Evolutionary conservation across 805 yeast species (phyloP), one percentile per base, ranked within the genome.

Genomic region (Kodamaea kaohsiungensis): DNA sequence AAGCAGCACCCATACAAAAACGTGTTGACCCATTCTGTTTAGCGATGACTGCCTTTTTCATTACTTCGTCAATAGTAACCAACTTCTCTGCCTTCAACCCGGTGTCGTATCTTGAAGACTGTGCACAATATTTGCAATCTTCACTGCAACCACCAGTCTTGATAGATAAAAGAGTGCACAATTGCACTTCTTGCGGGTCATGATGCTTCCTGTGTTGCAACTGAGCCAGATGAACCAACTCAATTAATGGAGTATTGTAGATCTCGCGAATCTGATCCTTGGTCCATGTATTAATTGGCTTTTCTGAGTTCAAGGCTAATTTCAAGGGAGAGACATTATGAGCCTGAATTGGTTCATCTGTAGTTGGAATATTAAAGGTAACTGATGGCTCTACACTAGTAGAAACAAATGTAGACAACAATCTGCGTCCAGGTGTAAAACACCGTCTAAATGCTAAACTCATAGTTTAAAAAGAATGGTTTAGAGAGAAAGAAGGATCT

Each of bases 1-100:
- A 89, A 1, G 95, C 95, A 9, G 93, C 90, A 47, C 95, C 95
- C 85, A 88, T 81, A 65, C 95, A 88, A 65, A 88, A 88, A 59
- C 95, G 75, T 0, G 95, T 88, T 1, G 88, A 80, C 0, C 93
- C 93, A 59, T 87, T 87, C 48, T 43, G 22, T 19, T 50, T 50
- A 15, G 95, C 92, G 50, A 77, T 78, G 52, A 69, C 72, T 1
- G 95, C 95, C 33, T 83, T 86, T 49, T 71, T 75, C 60, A 85
- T 68, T 0, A 88, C 92, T n/a, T 77, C 76, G 4, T 86, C 91
- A 9, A 87, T 64, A 22, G 76, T 69, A 12, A 87, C 77, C 71
- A 50, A 87, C 62, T 83, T 84, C 55, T 83, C 87, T 2, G 93
- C 90, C 61, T 84, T 76, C n/a, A 86, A 72, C 2, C 89, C 92